Evolutionary conservation across 163 green algal species (phyloP), one percentile per base, ranked within the genome.

Genomic region (Chlamydomonas reinhardtii): DNA sequence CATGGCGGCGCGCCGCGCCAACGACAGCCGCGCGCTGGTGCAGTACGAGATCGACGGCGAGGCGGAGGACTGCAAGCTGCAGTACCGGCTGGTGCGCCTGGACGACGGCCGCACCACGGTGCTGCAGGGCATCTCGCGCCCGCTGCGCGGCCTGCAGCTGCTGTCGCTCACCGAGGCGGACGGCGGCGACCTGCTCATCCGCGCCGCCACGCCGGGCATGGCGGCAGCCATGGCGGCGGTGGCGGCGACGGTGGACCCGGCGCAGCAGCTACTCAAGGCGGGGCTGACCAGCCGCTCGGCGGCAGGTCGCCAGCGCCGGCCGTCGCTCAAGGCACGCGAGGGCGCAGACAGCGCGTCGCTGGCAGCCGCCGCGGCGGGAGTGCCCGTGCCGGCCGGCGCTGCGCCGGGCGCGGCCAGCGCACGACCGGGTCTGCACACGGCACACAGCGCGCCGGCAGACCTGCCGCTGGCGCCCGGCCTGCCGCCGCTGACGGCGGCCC

Each of bases 41-140:
- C 70, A 86, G 68, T 66, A 52, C 27, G 70, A 80, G 69, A 76
- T 86, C 48, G 80, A 86, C 56, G 80, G 80, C 54, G 80, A 86
- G 54, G 2, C 65, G 34, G 80, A 86, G 70, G 70, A 80, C 32
- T 78, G 70, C 70, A 73, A 79, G 70, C 16, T 79, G 70, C 70
- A 73, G 34, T 86, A 79, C 69, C 54, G 70, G 29, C 80, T 86
- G 17, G 70, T n/a, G 15, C 54, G 35, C 8, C 25, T 24, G 2
- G 54, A 64, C 4, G 59, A 86, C 27, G 54, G 80, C 35, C 24
- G 70, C 17, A 62, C 29, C 34, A 64, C 52, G 25, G 19, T 54
- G 17, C 71, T 86, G 70, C 68, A 77, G 52, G 80, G 69, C 54
- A 79, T 86, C 52, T 73, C 56, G 31, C 54, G 70, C 15, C 80